Conservation (phyloP, 2,329 filamentous ascomycete genomes). For the Dactylonectria estremocensis region DNA sequence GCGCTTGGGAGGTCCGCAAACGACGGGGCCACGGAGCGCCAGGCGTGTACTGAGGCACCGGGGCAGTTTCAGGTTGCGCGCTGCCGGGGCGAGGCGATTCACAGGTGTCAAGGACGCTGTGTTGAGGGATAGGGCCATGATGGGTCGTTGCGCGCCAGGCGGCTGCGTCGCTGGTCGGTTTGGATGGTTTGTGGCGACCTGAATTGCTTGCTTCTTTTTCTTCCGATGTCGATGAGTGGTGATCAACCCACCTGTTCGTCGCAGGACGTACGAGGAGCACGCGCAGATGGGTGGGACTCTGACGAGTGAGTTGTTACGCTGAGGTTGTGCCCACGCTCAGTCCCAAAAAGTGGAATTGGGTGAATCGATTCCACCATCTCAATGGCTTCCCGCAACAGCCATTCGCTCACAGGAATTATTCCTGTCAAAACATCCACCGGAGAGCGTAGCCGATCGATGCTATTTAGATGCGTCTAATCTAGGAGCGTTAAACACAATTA, state of each 20-base stretch:
- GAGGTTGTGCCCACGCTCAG: not conserved
- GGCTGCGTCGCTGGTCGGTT: not conserved
- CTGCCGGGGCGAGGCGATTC: no score
- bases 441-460: no score
- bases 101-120: not conserved
- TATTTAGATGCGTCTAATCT: no score
- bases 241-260: not conserved
- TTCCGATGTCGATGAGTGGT: not conserved
- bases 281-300: not conserved
- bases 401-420: not conserved
- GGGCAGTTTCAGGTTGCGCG: slow-evolving; percentile 41
- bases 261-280: no score
- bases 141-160: not conserved
- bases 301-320: not conserved
- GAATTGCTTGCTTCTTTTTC: not conserved
- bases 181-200: not conserved
- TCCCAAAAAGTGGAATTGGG: not conserved
- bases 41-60: slow-evolving; percentile 42
- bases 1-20: slow-evolving; percentile 36
- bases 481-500: no score
- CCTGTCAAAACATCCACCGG: no score
- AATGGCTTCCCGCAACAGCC: not conserved
- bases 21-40: slow-evolving; percentile 22
- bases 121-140: not conserved
- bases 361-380: not conserved